These are phyloP conservation scores for Tuctoria greenei DNA, from an alignment of 176 grass and related monocot species.

Conservation along the genomic window DNA sequence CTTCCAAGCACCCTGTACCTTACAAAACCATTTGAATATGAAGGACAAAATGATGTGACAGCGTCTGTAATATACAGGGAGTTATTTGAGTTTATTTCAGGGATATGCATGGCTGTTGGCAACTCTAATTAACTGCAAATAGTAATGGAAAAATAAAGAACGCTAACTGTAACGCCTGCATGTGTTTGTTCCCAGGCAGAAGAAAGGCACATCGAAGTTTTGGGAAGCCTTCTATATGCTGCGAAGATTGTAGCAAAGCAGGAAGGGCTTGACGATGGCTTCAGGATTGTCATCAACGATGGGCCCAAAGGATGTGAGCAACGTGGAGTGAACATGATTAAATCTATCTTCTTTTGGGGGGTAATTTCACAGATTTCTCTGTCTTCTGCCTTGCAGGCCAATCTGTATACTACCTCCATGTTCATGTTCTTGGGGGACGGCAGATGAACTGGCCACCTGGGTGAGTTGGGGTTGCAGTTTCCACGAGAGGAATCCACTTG, in stretches of 20 bases:
- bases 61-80: neutral
- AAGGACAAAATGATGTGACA: neutral
- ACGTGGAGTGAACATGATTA: neutral
- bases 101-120: too few species aligned
- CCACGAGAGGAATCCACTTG: too few species aligned
- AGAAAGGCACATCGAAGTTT: conserved; percentile 55
- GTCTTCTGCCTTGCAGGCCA: conserved; percentile 43
- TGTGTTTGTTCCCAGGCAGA: conserved; percentile 55
- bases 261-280: conserved; percentile 64
- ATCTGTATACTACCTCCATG: conserved; percentile 74
- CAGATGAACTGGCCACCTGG: conserved; percentile 89
- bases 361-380: neutral
- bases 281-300: conserved; percentile 74
- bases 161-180: neutral
- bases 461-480: conserved; percentile 12
- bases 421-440: conserved; percentile 68
- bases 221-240: conserved; percentile 59
- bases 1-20: neutral
- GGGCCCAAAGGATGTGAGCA: conserved; percentile 60
- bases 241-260: conserved; percentile 66
- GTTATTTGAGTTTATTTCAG: neutral
- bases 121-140: too few species aligned
- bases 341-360: conserved; percentile 12
- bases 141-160: neutral
- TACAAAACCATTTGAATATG: neutral